Conservation (phyloP, 1,139 yeast genomes). For the Debaryomyces subglobosus region DNA sequence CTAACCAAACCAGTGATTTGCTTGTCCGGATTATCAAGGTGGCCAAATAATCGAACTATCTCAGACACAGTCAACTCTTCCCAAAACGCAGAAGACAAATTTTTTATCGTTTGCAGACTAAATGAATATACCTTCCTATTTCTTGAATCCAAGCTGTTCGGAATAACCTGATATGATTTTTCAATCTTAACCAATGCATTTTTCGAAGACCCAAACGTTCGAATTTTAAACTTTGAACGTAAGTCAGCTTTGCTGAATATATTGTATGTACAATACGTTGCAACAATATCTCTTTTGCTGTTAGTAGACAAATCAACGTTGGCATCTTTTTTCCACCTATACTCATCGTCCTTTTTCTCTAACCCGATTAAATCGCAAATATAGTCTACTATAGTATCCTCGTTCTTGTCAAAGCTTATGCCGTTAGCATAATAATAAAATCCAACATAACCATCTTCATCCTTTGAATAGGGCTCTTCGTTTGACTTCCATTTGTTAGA, state of each 20-base stretch:
- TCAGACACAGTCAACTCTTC: slow-evolving; percentile 41
- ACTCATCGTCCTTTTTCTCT: slow-evolving; percentile 20
- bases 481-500: slow-evolving; percentile 12
- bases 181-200: slow-evolving; percentile 30
- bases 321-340: slow-evolving; percentile 18
- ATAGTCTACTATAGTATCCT: slow-evolving; percentile 33
- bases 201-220: slow-evolving; percentile 24
- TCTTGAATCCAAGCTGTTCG: slow-evolving; percentile 21
- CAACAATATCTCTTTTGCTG: slow-evolving; percentile 38
- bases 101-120: slow-evolving; percentile 23
- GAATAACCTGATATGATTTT: slow-evolving; percentile 31
- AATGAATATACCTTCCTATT: slow-evolving; percentile 22
- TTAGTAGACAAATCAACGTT: slow-evolving; percentile 15
- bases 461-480: slow-evolving; percentile 16
- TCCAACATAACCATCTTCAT: slow-evolving; percentile 47
- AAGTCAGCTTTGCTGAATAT: slow-evolving; percentile 52
- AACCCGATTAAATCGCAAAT: slow-evolving; percentile 33
- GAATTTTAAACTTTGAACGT: slow-evolving; percentile 38
- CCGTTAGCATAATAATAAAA: slow-evolving; percentile 46
- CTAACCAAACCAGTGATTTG: slow-evolving; percentile 41
- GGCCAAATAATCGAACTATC: slow-evolving; percentile 33
- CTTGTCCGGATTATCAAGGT: slow-evolving; percentile 37
- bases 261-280: slow-evolving; percentile 54
- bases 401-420: slow-evolving; percentile 24
- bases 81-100: slow-evolving; percentile 30